Conservation (phyloP, 768 basidiomycete genomes). For the Dendrothele bispora region DNA sequence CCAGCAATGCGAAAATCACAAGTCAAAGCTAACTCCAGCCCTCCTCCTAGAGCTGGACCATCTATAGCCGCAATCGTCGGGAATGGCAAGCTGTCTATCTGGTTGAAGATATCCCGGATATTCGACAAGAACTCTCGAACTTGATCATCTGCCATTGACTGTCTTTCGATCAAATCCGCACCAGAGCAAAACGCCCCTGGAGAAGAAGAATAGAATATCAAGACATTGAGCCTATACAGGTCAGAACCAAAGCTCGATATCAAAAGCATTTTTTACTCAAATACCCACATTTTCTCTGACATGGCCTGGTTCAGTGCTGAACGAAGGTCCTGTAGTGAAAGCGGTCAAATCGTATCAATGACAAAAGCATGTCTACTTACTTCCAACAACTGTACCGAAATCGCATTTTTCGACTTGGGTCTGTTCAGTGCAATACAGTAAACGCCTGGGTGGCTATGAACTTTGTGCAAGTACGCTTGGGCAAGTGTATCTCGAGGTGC, state of each 20-base stretch:
- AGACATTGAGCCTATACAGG: conserved; percentile 32
- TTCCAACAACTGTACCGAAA: conserved; percentile 18
- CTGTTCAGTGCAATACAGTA: conserved; percentile 45
- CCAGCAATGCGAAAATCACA: conserved; percentile 68
- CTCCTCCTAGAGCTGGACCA: conserved; percentile 68
- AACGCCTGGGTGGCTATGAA: conserved; percentile 2
- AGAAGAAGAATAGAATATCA: conserved; percentile 56
- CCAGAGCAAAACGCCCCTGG: conserved; percentile 64
- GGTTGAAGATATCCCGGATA: background rate
- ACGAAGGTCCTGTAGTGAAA: background rate
- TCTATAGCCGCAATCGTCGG: conserved; percentile 73
- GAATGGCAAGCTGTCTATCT: conserved; percentile 51
- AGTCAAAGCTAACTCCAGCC: conserved; percentile 60
- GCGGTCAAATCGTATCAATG: background rate
- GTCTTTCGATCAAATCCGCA: conserved; percentile 63
- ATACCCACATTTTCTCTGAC: conserved; percentile 1
- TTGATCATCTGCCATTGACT: conserved; percentile 50
- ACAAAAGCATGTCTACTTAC: too few relatives aligned
- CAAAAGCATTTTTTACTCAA: too few relatives aligned
- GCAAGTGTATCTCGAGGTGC: too few relatives aligned
- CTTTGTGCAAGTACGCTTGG: conserved; percentile 16
- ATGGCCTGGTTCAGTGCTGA: conserved; percentile 5
- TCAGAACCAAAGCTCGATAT: background rate
- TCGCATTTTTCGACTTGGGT: conserved; percentile 60
- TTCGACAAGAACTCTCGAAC: conserved; percentile 54